Evolutionary conservation across 2,329 filamentous ascomycete species (phyloP).

Genomic region (Penicillium sp.): DNA sequence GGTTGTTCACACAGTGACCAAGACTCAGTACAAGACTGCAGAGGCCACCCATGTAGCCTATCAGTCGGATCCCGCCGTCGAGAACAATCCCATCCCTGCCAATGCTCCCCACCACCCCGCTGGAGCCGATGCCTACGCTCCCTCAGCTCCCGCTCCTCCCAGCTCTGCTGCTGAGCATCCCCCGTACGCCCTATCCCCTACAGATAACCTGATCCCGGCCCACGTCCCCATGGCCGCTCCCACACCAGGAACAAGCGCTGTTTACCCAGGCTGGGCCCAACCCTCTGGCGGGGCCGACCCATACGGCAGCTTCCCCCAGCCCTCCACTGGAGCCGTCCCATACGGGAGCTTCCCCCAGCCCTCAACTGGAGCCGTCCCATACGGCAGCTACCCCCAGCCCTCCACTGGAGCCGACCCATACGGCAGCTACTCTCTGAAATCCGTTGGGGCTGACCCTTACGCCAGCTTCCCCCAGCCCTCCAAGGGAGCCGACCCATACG

Average conservation of each 20-base stretch:
- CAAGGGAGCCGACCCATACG: neutral
- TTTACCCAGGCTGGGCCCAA: neutral
- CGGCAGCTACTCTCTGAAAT: neutral
- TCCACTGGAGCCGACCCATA: neutral
- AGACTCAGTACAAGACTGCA: constrained; percentile 21
- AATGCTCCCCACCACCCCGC: neutral
- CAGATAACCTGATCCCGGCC: neutral
- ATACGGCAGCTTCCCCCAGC: too few species aligned
- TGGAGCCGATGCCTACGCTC: neutral
- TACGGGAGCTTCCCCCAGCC: neutral
- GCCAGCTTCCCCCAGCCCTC: neutral
- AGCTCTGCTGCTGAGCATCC: neutral
- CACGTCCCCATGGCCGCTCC: neutral
- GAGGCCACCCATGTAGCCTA: constrained; percentile 6
- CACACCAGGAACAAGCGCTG: neutral
- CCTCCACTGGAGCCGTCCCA: too few species aligned
- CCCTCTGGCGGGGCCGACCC: too few species aligned
- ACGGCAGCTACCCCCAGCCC: neutral
- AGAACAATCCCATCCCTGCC: neutral
- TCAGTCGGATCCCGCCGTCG: neutral
- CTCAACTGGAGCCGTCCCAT: neutral
- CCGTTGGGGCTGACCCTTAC: neutral
- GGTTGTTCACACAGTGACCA: constrained; percentile 32
- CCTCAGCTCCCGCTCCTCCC: neutral
- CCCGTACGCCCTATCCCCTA: neutral